These are phyloP conservation scores for Xylaria cubensis DNA, from an alignment of 495 filamentous ascomycete genomes.

Conservation along the genomic window DNA sequence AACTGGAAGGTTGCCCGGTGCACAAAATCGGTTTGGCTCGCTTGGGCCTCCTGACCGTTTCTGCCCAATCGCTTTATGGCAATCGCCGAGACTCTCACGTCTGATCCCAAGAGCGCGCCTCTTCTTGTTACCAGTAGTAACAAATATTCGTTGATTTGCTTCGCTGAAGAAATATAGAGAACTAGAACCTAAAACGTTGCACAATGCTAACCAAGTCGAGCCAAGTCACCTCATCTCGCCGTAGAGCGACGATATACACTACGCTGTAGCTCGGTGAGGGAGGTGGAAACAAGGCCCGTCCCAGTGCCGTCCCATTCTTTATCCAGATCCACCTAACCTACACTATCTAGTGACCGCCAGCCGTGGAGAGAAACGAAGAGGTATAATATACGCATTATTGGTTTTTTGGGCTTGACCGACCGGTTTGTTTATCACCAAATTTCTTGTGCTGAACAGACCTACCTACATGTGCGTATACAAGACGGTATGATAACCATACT, in stretches of 20 bases:
- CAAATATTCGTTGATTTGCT: neutral
- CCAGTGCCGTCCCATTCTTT: conserved; percentile 22
- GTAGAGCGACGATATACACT: conserved; percentile 29
- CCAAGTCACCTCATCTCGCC: conserved; percentile 21
- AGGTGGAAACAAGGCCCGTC: conserved; percentile 33
- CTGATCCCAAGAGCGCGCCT: conserved; percentile 44
- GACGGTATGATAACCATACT: neutral
- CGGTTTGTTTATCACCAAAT: conserved; percentile 20
- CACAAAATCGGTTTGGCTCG: conserved; percentile 43
- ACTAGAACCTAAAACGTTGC: neutral
- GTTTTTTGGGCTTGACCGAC: conserved; percentile 24
- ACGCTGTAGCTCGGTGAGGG: conserved; percentile 26
- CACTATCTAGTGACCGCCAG: conserved; percentile 17
- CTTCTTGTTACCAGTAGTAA: conserved; percentile 16
- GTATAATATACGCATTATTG: conserved; percentile 18
- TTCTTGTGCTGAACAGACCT: conserved; percentile 15
- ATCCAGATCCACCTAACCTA: conserved; percentile 31
- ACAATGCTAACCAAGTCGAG: neutral
- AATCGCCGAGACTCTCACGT: conserved; percentile 44
- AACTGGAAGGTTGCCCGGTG: conserved; percentile 48
- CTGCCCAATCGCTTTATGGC: conserved; percentile 43
- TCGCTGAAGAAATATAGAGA: neutral
- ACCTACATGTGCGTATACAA: neutral
- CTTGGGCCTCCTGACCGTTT: conserved; percentile 48
- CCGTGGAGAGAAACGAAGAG: conserved; percentile 20